Conservation (phyloP, 306 rosid genomes). For the Quercus aquifolioides region DNA sequence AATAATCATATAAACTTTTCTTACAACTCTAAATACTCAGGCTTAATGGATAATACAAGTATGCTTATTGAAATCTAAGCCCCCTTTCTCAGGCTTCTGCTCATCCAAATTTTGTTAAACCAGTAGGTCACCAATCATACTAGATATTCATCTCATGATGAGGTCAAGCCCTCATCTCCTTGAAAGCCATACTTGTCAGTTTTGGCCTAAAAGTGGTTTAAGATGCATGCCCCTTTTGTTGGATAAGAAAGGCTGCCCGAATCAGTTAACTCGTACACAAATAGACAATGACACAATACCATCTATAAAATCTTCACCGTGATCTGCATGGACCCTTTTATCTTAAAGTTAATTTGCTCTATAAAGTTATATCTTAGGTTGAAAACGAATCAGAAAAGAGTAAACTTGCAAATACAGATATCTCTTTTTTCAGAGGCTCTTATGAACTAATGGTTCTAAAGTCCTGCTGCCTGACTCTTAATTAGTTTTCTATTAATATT, state of each 20-base stretch:
- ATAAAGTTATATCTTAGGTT: neutral
- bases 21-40: neutral
- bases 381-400: neutral
- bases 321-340: neutral
- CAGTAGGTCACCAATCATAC: neutral
- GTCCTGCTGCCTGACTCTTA: neutral
- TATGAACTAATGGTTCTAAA: neutral
- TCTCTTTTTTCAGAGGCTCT: neutral
- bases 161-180: neutral
- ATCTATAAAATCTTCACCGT: neutral
- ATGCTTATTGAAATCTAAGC: neutral
- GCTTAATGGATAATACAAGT: neutral
- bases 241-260: neutral
- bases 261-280: neutral
- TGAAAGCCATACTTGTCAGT: neutral
- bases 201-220: neutral
- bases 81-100: neutral
- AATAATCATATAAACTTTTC: neutral
- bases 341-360: neutral
- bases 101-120: neutral
- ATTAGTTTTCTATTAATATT: neutral
- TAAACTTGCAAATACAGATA: neutral
- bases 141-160: neutral
- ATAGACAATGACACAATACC: neutral
- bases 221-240: neutral